A percentile compares a stretch with the other conserved stretches of the same genome.
Conservation (phyloP, 345 rosid species). For the Eutrema yunnanense region DNA sequence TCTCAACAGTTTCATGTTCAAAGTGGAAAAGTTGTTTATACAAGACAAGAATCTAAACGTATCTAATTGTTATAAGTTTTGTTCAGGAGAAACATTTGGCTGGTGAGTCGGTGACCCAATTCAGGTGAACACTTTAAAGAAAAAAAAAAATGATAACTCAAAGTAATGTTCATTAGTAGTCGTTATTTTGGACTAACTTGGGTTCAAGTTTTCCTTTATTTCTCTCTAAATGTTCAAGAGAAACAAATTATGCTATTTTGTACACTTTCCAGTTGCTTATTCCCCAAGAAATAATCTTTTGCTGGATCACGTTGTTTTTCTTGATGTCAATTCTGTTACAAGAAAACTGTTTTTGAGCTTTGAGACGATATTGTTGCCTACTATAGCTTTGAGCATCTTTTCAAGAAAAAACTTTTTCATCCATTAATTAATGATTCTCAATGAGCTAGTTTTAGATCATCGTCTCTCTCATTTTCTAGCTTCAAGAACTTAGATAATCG, state of each 20-base stretch:
- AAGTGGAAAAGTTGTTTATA: conserved; percentile 19
- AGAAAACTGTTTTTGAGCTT: not conserved
- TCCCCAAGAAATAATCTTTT: conserved; percentile 13
- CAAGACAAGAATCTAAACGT: conserved; percentile 14
- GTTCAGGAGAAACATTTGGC: conserved; percentile 11
- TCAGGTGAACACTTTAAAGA: not conserved
- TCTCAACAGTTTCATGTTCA: conserved; percentile 27
- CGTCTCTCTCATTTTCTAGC: no score
- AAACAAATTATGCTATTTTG: not conserved
- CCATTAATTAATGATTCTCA: no score
- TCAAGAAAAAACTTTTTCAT: no score
- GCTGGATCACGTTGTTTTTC: not conserved
- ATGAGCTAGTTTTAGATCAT: no score
- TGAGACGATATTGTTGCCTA: not conserved
- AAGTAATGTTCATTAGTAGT: not conserved
- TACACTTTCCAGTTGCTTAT: conserved; percentile 13
- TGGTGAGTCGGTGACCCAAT: conserved; percentile 17
- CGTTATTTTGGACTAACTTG: not conserved
- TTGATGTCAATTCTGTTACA: not conserved
- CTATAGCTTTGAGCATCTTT: not conserved
- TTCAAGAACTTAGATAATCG: no score
- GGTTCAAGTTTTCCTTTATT: not conserved
- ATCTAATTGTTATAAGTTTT: not conserved
- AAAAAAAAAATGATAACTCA: not conserved
- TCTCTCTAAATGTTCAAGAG: not conserved